Evolutionary conservation across 2,329 filamentous ascomycete species (phyloP).

Genomic region (Phaeosphaeria sp.): DNA sequence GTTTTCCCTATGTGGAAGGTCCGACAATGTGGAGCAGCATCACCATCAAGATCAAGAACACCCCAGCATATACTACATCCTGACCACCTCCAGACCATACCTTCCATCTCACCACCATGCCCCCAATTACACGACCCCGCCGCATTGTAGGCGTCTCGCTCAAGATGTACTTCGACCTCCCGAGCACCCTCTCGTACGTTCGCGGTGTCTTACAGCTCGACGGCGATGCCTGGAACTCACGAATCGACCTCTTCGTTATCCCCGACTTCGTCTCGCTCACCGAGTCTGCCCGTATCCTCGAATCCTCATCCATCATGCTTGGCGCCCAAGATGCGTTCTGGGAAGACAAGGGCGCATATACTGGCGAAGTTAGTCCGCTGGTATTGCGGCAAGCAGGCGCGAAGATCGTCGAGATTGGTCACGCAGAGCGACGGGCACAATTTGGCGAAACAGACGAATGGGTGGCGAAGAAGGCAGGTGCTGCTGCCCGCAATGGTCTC

Average conservation of each 20-base stretch:
- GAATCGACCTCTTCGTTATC: slow-evolving; percentile 76
- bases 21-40: not conserved
- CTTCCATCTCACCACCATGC: slow-evolving; percentile 26
- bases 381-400: slow-evolving; percentile 73
- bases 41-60: slow-evolving; percentile 6
- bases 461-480: slow-evolving; percentile 73
- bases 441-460: slow-evolving; percentile 77
- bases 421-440: slow-evolving; percentile 76
- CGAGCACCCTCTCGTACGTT: slow-evolving; percentile 63
- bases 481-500: slow-evolving; percentile 72
- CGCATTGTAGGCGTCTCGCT: slow-evolving; percentile 76
- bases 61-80: not conserved
- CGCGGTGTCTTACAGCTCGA: slow-evolving; percentile 52
- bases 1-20: slow-evolving; percentile 25
- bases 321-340: slow-evolving; percentile 80
- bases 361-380: slow-evolving; percentile 76
- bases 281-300: slow-evolving; percentile 59
- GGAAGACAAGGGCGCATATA: slow-evolving; percentile 75
- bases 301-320: slow-evolving; percentile 62
- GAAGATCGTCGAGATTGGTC: slow-evolving; percentile 77
- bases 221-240: slow-evolving; percentile 60
- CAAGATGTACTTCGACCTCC: slow-evolving; percentile 81
- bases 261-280: slow-evolving; percentile 76
- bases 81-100: not conserved
- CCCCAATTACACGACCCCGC: slow-evolving; percentile 53